A percentile compares a stretch with the other conserved stretches of the same genome.
Conservation (phyloP, 2,329 filamentous ascomycete genomes). For the Pezizomycotina sp. region DNA sequence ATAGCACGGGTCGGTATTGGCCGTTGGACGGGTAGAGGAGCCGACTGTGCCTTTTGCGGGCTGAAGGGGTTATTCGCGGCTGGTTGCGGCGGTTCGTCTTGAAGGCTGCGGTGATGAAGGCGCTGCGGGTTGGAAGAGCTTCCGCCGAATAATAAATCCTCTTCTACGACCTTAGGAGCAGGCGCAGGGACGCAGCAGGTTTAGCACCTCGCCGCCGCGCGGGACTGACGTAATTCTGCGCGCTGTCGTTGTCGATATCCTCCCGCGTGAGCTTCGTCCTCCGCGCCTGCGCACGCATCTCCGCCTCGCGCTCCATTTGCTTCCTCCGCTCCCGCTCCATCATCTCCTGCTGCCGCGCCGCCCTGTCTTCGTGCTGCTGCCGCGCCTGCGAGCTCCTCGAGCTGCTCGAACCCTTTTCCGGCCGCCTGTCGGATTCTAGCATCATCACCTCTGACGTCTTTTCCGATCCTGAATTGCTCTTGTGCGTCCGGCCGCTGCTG, state of each 20-base stretch:
- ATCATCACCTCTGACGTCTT: conserved; percentile 59
- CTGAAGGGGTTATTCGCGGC: conserved; percentile 28
- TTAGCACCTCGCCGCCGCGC: conserved; percentile 55
- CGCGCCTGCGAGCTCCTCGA: conserved; percentile 19
- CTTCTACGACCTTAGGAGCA: conserved; percentile 28
- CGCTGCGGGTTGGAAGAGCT: conserved; percentile 16
- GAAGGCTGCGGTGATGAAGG: conserved; percentile 17
- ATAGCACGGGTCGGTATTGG: conserved; percentile 41
- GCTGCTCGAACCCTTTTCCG: conserved; percentile 28
- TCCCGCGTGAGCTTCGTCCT: conserved; percentile 44
- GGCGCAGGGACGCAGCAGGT: conserved; percentile 30
- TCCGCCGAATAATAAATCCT: conserved; percentile 46
- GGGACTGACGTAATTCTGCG: conserved; percentile 75
- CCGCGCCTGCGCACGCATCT: conserved; percentile 16
- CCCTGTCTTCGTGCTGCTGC: too few relatives aligned
- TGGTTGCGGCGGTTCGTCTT: conserved; percentile 23
- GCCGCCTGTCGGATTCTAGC: conserved; percentile 50
- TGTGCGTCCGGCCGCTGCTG: conserved; percentile 22
- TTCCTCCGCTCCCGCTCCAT: conserved; percentile 20
- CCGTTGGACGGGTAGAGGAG: conserved; percentile 31
- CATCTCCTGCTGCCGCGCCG: conserved; percentile 11
- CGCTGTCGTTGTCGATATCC: conserved; percentile 59
- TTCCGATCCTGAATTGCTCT: conserved; percentile 26
- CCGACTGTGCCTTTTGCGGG: conserved; percentile 21
- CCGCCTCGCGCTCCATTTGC: conserved; percentile 11